phyloP scores from a whole-genome alignment of 2,329 filamentous ascomycete species.

The Lachnellula arida region DNA sequence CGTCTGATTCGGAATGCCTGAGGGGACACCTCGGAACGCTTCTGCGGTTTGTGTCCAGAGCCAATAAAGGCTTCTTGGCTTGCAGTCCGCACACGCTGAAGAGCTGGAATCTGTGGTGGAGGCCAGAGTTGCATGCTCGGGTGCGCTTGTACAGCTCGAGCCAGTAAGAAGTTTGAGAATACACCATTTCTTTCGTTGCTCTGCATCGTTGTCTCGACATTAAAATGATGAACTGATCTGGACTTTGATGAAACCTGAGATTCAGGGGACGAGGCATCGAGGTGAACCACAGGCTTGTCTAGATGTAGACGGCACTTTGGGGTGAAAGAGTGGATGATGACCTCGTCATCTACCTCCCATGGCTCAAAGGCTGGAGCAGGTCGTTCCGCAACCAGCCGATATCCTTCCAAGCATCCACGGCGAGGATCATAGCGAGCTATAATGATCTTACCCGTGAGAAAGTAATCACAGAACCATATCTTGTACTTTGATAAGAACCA shows the following conservation, averaged over 20 bases:
- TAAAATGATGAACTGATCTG: conserved; percentile 37
- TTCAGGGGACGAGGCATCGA: conserved; percentile 34
- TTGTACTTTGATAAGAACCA: conserved; percentile 82
- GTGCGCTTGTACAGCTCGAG: conserved; percentile 44
- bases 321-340: conserved; percentile 68
- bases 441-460: conserved; percentile 69
- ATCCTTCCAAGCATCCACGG: conserved; percentile 73
- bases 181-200: conserved; percentile 44
- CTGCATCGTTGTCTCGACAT: conserved; percentile 47
- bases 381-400: conserved; percentile 66
- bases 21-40: conserved; percentile 58
- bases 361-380: conserved; percentile 48
- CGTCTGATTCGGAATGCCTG: conserved; percentile 68
- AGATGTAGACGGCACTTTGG: conserved; percentile 68
- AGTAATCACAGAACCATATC: conserved; percentile 79
- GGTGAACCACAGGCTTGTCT: conserved; percentile 65
- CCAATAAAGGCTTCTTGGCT: conserved; percentile 40
- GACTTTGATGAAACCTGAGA: conserved; percentile 14
- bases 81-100: conserved; percentile 42
- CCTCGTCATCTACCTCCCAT: conserved; percentile 61
- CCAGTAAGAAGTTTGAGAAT: conserved; percentile 64
- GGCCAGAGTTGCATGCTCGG: conserved; percentile 64
- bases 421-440: conserved; percentile 71
- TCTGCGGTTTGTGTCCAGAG: conserved; percentile 43
- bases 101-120: conserved; percentile 62